Base-by-base conservation (phyloP, 192 early-diverging fungal species). In the Mortierella antarctica region DNA sequence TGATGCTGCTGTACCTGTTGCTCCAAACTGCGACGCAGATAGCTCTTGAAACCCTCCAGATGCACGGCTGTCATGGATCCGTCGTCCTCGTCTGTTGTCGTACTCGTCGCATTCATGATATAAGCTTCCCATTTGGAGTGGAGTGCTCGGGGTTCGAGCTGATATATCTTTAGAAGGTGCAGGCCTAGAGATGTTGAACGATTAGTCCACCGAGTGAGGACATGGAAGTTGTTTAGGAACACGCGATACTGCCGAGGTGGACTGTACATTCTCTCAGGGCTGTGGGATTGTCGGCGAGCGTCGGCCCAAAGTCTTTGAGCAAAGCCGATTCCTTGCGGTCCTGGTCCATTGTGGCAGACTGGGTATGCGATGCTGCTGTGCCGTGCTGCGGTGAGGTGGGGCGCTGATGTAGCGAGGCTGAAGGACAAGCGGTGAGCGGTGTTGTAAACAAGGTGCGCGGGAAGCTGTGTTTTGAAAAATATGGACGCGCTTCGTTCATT, bases 91-190 rank as follows among this genome's bases (percentile, higher is more conserved):
- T 62, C 77, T 17, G 39, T 61, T 5, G 18, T 20, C 3, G 57
- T 20, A 5, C 15, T 57, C 13, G 31, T 65, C 5, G 14, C 48
- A 54, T 68, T 80, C 70, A 80, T 72, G 55, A 80, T 71, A 23
- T 68, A 80, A 3, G 70, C 77, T 55, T 80, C 77, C 77, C 77
- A 80, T 62, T 80, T 80, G 51, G 77, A 67, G 41, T 80, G 70
- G 13, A 80, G 63, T 6, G 70, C 50, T 49, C 68, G 56, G 2
- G 77, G 70, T 44, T 80, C 77, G 15, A 80, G 48, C 4, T 60
- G 64, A 23, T 71, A 80, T 31, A 80, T 80, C 31, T 46, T 63
- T 45, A 80, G 23, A 0, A 80, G 60, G 54, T 56, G 49, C 15
- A 72, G 11, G 49, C 65, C 77, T 80, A 71, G n/a, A 67, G 42